Evolutionary conservation across 192 early-diverging fungal genomes (phyloP), one percentile per base, ranked within the genome.

Genomic region (Chytriomyces confervae): DNA sequence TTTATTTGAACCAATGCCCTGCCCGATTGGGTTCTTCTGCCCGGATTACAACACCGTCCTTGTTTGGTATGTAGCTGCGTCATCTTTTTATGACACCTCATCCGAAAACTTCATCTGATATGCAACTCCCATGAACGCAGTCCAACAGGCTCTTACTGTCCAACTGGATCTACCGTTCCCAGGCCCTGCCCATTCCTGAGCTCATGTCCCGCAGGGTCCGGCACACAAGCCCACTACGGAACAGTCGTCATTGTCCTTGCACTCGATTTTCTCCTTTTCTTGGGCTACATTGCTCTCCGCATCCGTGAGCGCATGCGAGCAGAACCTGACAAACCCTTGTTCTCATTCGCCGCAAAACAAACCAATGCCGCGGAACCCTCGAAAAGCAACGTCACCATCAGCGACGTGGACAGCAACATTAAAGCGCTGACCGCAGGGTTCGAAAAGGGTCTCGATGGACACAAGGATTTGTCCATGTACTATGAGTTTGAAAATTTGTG

Each of bases 401-500:
- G 3, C n/a, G n/a, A 18, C 5, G 57, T 62, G 10, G 60, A 20
- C 51, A 62, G 47, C 24, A 77, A 77, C 45, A 66, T 69, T 20
- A 29, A 23, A n/a, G 23, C 68, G 43, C 53, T 79, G 44, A 61
- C 61, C 4, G 77, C n/a, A 9, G 69, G 44, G 11, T 79, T 70
- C 44, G 60, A 62, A 9, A 48, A 46, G 16, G 77, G 53, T 20
- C 47, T 79, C 6, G 36, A 72, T 27, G 77, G 69, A 6, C 45
- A 45, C 47, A 63, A 61, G 6, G 29, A 65, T 20, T 63, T 84
- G 43, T 49, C 66, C 24, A 78, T 86, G 66, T 62, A 83, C 29
- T 79, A 83, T 60, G 61, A 66, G 5, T 87, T 86, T 77, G 68
- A 86, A 45, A 73, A 77, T 24, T 36, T 87, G 71, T 70, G 82